phyloP scores from a whole-genome alignment of 1,139 yeast genomes.

The Nakaseomyces sp. region DNA sequence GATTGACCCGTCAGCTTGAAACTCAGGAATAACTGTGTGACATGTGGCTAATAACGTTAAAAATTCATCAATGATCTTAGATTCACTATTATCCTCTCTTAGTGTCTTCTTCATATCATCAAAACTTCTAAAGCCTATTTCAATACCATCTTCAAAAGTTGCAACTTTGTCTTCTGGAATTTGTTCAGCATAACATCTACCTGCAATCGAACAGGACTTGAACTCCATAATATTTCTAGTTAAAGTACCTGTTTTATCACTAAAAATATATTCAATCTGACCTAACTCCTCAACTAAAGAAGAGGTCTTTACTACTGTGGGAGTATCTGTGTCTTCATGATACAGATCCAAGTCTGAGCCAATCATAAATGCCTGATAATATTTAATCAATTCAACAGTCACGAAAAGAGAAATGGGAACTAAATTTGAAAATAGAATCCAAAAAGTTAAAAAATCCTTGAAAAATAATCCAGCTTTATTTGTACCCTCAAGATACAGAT shows the following conservation, averaged over 20 bases:
- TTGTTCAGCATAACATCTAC: slow-evolving; percentile 76
- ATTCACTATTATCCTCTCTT: slow-evolving; percentile 40
- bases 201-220: slow-evolving; percentile 89
- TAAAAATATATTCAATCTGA: slow-evolving; percentile 88
- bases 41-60: slow-evolving; percentile 82
- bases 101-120: slow-evolving; percentile 51
- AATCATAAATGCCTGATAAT: slow-evolving; percentile 89
- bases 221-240: slow-evolving; percentile 96
- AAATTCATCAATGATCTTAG: slow-evolving; percentile 68
- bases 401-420: slow-evolving; percentile 94
- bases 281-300: slow-evolving; percentile 94
- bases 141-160: slow-evolving; percentile 66
- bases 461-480: slow-evolving; percentile 67
- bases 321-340: slow-evolving; percentile 78
- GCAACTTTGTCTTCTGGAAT: slow-evolving; percentile 87
- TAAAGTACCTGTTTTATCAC: slow-evolving; percentile 94
- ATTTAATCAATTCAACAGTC: slow-evolving; percentile 90
- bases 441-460: slow-evolving; percentile 78
- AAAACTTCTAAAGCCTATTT: slow-evolving; percentile 71
- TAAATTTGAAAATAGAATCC: slow-evolving; percentile 91
- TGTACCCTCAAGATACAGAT: slow-evolving; percentile 62
- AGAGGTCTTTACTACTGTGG: slow-evolving; percentile 91
- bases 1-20: slow-evolving; percentile 48
- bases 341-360: slow-evolving; percentile 93
- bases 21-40: slow-evolving; percentile 95